These are phyloP conservation scores for Podila clonocystis DNA, from an alignment of 192 early-diverging fungal species.

Conservation along the genomic window DNA sequence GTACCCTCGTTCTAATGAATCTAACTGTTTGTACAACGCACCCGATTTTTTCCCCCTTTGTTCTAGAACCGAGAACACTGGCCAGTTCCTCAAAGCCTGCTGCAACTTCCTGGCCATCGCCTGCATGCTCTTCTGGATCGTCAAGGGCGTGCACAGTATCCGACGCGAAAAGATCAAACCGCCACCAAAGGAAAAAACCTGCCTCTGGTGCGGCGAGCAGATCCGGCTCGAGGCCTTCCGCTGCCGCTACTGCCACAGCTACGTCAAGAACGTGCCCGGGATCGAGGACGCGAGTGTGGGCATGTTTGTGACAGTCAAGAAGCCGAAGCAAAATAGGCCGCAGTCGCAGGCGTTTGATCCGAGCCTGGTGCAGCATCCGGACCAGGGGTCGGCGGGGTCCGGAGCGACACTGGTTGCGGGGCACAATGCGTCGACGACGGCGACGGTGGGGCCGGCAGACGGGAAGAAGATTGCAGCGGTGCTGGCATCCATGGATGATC, in stretches of 20 bases:
- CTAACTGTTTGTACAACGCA: too few species aligned
- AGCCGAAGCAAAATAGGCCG: slow-evolving; percentile 4
- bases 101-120: slow-evolving; percentile 42
- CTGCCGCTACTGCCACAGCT: slow-evolving; percentile 52
- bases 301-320: slow-evolving; percentile 42
- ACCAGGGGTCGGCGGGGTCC: background rate
- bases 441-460: slow-evolving; percentile 6
- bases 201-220: slow-evolving; percentile 45
- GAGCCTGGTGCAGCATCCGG: background rate
- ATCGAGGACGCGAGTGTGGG: slow-evolving; percentile 30
- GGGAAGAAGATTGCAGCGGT: slow-evolving; percentile 18
- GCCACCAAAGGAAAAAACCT: slow-evolving; percentile 41
- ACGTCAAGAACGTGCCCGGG: slow-evolving; percentile 49
- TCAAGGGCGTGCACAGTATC: slow-evolving; percentile 36
- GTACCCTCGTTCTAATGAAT: background rate
- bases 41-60: background rate
- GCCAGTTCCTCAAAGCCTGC: slow-evolving; percentile 37
- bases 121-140: slow-evolving; percentile 46
- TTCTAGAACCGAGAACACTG: slow-evolving; percentile 44
- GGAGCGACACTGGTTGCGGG: background rate
- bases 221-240: slow-evolving; percentile 42
- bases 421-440: background rate
- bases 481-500: background rate
- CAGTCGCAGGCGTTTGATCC: background rate
- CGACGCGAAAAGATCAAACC: slow-evolving; percentile 31